Evolutionary conservation across 2,329 filamentous ascomycete species (phyloP), one percentile per base, ranked within the genome.

Genomic region (Mycosphaerelloides madeirae): DNA sequence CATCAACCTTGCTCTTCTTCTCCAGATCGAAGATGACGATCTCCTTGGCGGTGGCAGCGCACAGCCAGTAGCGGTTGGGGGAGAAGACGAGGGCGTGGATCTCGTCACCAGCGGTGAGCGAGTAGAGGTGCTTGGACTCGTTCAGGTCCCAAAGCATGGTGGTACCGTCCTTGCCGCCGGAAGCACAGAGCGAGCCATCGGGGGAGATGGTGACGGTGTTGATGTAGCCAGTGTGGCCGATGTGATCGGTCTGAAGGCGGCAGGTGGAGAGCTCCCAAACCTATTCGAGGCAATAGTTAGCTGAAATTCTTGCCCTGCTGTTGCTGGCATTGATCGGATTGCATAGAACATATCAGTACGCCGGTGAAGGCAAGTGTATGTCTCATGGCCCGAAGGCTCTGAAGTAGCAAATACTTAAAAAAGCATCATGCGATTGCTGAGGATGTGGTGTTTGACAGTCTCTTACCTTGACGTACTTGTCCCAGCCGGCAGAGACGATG

Each of bases 1-100:
- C 93, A 67, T 97, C 91, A 69, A 97, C 91, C 86, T 96, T 97
- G 85, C 85, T 94, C 90, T 98, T 98, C 90, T 98, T 98, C 88
- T 98, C 93, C 63, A 98, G 84, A 70, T 98, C 93, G 79, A 98
- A 98, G 82, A 98, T 97, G 83, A 96, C 96, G 83, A 98, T 97
- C 82, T 83, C 89, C 78, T 82, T 87, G 70, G 88, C 81, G 57
- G 93, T 98, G 71, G 93, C 93, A 70, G 93, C 93, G 83, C 93
- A 98, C 64, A 98, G 85, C 93, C 93, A 98, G 88, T 98, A 98
- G 75, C 93, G 86, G 88, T 98, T 98, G 70, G 93, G 93, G 58
- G 93, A 97, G 87, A 98, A 98, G 75, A 97, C 93, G 62, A 98
- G 91, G 64, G 93, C 91, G 80, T 98, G 93, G 81, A 98, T 98